A percentile compares a stretch with the other conserved stretches of the same genome.
phyloP scores from a whole-genome alignment of 2,329 filamentous ascomycete species.

The Xylariaceae sp. region DNA sequence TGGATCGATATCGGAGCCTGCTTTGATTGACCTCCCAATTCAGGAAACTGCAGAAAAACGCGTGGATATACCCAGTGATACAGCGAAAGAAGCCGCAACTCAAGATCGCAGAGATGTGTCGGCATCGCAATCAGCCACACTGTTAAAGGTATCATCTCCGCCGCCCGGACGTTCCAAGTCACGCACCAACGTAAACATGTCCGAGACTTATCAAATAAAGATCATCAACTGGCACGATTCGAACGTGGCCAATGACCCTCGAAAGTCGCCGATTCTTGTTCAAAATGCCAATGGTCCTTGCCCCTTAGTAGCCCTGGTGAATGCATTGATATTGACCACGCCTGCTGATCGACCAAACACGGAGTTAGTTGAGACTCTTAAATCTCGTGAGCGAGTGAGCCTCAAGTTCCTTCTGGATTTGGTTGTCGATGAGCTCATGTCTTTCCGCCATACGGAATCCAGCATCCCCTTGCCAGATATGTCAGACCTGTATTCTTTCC shows the following conservation, averaged over 20 bases:
- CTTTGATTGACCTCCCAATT: constrained; percentile 31
- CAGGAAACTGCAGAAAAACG: constrained; percentile 39
- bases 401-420: constrained; percentile 80
- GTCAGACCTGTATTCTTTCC: constrained; percentile 77
- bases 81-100: constrained; percentile 19
- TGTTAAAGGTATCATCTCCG: constrained; percentile 22
- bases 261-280: constrained; percentile 79
- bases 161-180: constrained; percentile 39
- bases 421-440: constrained; percentile 90
- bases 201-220: constrained; percentile 88
- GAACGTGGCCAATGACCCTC: constrained; percentile 52
- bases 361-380: constrained; percentile 70
- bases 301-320: constrained; percentile 86
- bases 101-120: constrained; percentile 28
- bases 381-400: constrained; percentile 80
- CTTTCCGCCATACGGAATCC: constrained; percentile 58
- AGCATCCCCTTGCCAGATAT: constrained; percentile 74
- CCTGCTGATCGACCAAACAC: constrained; percentile 57
- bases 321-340: constrained; percentile 81
- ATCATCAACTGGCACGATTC: constrained; percentile 80
- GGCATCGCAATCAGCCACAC: constrained; percentile 36
- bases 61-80: constrained; percentile 28
- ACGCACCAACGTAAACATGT: constrained; percentile 38
- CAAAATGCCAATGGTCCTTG: constrained; percentile 95
- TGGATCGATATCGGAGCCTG: constrained; percentile 30